Evolutionary conservation across 768 basidiomycete genomes (phyloP).

Genomic region (Termitomyces sp.): DNA sequence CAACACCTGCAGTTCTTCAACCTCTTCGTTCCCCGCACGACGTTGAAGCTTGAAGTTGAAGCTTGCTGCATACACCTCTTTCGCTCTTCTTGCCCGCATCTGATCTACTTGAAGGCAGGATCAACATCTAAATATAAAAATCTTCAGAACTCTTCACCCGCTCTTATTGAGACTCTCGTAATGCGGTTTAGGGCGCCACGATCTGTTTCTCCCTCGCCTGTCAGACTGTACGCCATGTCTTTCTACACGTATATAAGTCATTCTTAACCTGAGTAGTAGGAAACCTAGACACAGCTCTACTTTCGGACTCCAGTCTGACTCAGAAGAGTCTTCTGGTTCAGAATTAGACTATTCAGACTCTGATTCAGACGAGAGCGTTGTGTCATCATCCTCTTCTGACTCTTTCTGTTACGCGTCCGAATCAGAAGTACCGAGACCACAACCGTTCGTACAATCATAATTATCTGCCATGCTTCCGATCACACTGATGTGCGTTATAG

Average conservation of each 20-base stretch:
- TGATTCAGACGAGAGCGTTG: constrained; percentile 28
- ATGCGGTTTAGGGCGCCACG: constrained; percentile 53
- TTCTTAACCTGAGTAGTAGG: constrained; percentile 5
- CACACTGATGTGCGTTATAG: constrained; percentile 11
- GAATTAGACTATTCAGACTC: constrained; percentile 31
- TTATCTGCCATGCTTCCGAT: background rate
- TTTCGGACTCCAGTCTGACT: constrained; percentile 54
- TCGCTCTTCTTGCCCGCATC: background rate
- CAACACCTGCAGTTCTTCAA: background rate
- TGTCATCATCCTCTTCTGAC: constrained; percentile 24
- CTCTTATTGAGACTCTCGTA: background rate
- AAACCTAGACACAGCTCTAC: constrained; percentile 40
- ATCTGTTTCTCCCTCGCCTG: constrained; percentile 14
- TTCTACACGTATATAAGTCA: background rate
- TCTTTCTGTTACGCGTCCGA: constrained; percentile 43
- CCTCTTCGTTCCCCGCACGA: background rate
- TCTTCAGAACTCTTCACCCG: background rate
- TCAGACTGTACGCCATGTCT: constrained; percentile 6
- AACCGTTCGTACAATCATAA: constrained; percentile 26
- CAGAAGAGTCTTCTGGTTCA: constrained; percentile 31
- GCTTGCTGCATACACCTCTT: background rate
- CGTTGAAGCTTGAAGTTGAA: background rate
- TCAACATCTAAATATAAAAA: background rate
- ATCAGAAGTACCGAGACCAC: constrained; percentile 29
- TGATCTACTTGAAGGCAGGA: background rate